Evolutionary conservation across 2,329 filamentous ascomycete genomes (phyloP).

Genomic region (Pseudodiploospora longispora): DNA sequence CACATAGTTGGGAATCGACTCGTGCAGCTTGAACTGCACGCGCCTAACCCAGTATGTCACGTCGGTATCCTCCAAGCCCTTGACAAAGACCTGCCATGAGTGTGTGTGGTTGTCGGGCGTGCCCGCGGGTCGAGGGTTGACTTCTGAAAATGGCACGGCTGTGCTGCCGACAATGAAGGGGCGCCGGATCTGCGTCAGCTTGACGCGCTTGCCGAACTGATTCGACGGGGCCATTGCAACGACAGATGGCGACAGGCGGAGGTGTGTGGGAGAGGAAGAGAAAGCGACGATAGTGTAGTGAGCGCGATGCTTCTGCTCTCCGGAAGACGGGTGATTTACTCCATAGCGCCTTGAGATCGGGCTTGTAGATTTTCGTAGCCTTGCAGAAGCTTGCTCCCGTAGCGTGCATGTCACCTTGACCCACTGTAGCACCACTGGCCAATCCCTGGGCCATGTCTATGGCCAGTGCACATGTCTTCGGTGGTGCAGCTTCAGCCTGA

Average conservation of each 20-base stretch:
- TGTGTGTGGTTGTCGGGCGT: constrained; percentile 90
- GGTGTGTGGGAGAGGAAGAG: not conserved
- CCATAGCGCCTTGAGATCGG: too few species aligned
- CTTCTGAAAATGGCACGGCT: constrained; percentile 69
- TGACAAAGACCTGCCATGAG: constrained; percentile 92
- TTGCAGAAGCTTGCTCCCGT: not conserved
- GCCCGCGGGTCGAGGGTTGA: constrained; percentile 67
- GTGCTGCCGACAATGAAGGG: constrained; percentile 72
- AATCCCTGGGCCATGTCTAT: too few species aligned
- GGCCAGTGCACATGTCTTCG: too few species aligned
- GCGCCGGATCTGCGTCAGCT: constrained; percentile 55
- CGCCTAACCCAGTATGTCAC: constrained; percentile 94
- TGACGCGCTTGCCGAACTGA: constrained; percentile 53
- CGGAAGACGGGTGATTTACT: too few species aligned
- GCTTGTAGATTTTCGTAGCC: not conserved
- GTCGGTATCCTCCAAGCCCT: constrained; percentile 80
- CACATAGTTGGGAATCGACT: constrained; percentile 87
- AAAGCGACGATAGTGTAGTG: too few species aligned
- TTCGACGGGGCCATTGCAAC: constrained; percentile 50
- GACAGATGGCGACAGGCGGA: not conserved
- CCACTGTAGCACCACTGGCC: too few species aligned
- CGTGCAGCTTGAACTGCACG: constrained; percentile 96
- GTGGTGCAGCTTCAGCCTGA: too few species aligned
- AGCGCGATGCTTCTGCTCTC: too few species aligned
- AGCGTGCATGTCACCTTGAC: too few species aligned